Evolutionary conservation across 495 filamentous ascomycete genomes (phyloP), one percentile per base, ranked within the genome.

Genomic region (Penicillium maclennaniae): DNA sequence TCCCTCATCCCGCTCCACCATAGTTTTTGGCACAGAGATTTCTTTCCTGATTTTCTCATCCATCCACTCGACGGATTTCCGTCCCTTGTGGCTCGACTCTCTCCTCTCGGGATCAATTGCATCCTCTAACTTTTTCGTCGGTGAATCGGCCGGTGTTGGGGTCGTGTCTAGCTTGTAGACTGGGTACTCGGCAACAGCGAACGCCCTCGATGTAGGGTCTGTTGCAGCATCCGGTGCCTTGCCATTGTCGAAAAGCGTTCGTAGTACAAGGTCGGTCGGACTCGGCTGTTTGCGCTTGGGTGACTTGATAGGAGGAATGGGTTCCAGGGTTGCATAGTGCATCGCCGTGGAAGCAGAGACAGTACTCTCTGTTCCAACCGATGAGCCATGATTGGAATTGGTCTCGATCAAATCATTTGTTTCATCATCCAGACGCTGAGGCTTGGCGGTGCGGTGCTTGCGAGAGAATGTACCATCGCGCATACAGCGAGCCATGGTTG

Each of bases 391-490:
- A 14, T 56, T 52, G 3, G 55, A 66, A 1, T 44, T 42, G 10
- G 54, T 50, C 39, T 56, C 55, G 51, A 67, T 65, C n/a, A 67
- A 36, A 16, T 67, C 61, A 19, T 64, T 64, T 4, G 51, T 45
- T 36, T 66, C 63, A 16, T 63, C 60, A 28, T 61, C 55, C 5
- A 40, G 54, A 41, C 51, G 50, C 20, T 55, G 54, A 14, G 53
- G 51, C 37, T 58, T 55, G 10, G 53, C 37, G 17, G 41, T 53
- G 25, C 61, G 64, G 9, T 60, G 48, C 40, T 51, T 55, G 36
- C 41, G 45, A 2, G 63, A 62, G 23, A 62, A 41, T 23, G 43
- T 54, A 27, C 55, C 58, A 7, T 56, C 60, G 23, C 58, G 50
- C 7, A 67, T 27, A 38, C 48, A 51, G 51, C 51, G 61, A 2